phyloP scores from a whole-genome alignment of 140 eudicot species.

The Flaveria floridana region DNA sequence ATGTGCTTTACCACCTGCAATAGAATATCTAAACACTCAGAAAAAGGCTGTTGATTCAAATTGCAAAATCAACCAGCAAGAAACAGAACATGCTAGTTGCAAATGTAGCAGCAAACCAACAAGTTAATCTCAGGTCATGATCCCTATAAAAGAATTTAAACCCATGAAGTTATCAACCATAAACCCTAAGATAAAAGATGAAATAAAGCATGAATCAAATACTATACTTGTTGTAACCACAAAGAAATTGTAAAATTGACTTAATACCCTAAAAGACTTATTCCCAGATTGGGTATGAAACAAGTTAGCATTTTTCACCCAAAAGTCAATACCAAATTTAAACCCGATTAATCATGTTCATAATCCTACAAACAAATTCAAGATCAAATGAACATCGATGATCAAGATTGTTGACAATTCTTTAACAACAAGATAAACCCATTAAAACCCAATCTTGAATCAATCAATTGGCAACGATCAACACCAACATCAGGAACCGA shows the following conservation, averaged over 20 bases:
- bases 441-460: slow-evolving; percentile 13
- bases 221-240: slow-evolving; percentile 24
- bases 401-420: slow-evolving; percentile 21
- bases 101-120: slow-evolving; percentile 7
- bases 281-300: slow-evolving; percentile 18
- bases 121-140: slow-evolving; percentile 20
- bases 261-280: slow-evolving; percentile 1
- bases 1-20: slow-evolving; percentile 32
- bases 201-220: slow-evolving; percentile 10
- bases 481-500: neutral
- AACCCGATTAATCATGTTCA: slow-evolving; percentile 4
- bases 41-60: slow-evolving; percentile 6
- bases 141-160: neutral
- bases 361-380: slow-evolving; percentile 19
- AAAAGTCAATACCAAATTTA: slow-evolving; percentile 25
- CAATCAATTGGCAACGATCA: slow-evolving; percentile 18
- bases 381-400: slow-evolving; percentile 26
- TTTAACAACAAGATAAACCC: slow-evolving; percentile 10
- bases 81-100: slow-evolving; percentile 15
- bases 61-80: slow-evolving; percentile 17
- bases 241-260: slow-evolving; percentile 16
- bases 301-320: slow-evolving; percentile 21
- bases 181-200: slow-evolving; percentile 29
- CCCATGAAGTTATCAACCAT: slow-evolving; percentile 17
- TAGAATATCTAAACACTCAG: neutral